These are phyloP conservation scores for Thymus quinquecostatus DNA, from an alignment of 257 asterid species.

Conservation along the genomic window DNA sequence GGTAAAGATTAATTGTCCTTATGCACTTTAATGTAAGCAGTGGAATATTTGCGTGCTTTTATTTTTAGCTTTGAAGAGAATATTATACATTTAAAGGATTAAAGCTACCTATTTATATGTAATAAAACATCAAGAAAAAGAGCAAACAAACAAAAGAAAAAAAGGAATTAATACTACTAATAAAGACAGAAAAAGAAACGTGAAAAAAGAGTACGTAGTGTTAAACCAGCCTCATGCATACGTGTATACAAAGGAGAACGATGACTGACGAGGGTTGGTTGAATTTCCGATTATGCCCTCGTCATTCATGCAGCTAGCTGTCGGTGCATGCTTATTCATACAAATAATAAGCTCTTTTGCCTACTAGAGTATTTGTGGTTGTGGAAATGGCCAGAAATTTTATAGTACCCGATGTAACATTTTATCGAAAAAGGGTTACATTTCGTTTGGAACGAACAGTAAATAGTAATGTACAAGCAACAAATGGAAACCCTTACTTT, in stretches of 20 bases:
- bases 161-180: not conserved
- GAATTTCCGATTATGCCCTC: not conserved
- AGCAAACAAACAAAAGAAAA: constrained; percentile 46
- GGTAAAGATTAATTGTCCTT: constrained; percentile 43
- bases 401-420: no score
- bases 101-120: constrained; percentile 42
- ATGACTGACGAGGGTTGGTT: not conserved
- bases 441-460: not conserved
- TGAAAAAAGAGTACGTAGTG: constrained; percentile 29
- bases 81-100: constrained; percentile 44
- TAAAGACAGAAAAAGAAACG: constrained; percentile 32
- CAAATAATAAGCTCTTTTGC: no score
- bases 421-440: no score
- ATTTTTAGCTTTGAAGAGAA: constrained; percentile 40
- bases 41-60: constrained; percentile 47
- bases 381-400: not conserved
- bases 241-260: not conserved
- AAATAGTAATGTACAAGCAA: not conserved
- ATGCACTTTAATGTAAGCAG: constrained; percentile 41
- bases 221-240: not conserved
- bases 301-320: no score
- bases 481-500: not conserved
- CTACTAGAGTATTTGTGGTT: no score
- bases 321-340: no score
- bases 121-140: constrained; percentile 31